A percentile compares a stretch with the other conserved stretches of the same genome.
These are phyloP conservation scores for Thalassiosira mediterranea DNA, from an alignment of 352 stramenopile genomes.

Conservation along the genomic window DNA sequence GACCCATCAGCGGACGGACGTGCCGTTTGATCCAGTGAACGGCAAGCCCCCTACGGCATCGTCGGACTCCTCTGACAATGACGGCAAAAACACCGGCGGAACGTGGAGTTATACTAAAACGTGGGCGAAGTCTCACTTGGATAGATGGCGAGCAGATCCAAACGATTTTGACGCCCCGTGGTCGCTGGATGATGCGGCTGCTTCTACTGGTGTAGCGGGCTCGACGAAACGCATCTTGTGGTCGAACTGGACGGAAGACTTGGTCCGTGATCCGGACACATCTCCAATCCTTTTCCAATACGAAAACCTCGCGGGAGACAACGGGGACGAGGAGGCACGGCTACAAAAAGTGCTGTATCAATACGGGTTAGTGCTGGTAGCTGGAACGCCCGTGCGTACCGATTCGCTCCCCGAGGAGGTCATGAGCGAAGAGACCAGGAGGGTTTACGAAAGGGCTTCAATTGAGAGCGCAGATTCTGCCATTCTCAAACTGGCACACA, in stretches of 20 bases:
- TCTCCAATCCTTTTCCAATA: slow-evolving; percentile 51
- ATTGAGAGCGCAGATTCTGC: slow-evolving; percentile 47
- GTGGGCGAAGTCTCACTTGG: slow-evolving; percentile 47
- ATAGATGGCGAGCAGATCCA: slow-evolving; percentile 43
- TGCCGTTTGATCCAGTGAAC: slow-evolving; percentile 55
- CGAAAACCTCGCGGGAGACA: slow-evolving; percentile 43
- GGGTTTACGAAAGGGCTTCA: slow-evolving; percentile 41
- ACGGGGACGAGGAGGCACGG: slow-evolving; percentile 24
- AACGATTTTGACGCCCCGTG: slow-evolving; percentile 46
- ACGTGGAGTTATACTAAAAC: slow-evolving; percentile 35
- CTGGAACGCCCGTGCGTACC: slow-evolving; percentile 59
- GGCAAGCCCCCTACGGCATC: slow-evolving; percentile 51
- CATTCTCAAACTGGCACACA: slow-evolving; percentile 45
- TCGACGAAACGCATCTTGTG: slow-evolving; percentile 58
- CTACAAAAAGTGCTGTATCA: slow-evolving; percentile 64
- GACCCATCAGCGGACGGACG: slow-evolving; percentile 73
- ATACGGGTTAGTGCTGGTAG: slow-evolving; percentile 75
- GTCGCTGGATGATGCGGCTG: slow-evolving; percentile 16
- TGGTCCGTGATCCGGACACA: slow-evolving; percentile 42
- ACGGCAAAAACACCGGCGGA: too few relatives aligned
- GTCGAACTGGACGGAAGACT: slow-evolving; percentile 63
- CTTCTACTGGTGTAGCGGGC: neutral
- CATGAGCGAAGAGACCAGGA: slow-evolving; percentile 54
- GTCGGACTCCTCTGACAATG: slow-evolving; percentile 7
- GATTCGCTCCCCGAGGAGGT: slow-evolving; percentile 53